Evolutionary conservation across 495 filamentous ascomycete species (phyloP).

Genomic region (Trichocladium uniseriatum): DNA sequence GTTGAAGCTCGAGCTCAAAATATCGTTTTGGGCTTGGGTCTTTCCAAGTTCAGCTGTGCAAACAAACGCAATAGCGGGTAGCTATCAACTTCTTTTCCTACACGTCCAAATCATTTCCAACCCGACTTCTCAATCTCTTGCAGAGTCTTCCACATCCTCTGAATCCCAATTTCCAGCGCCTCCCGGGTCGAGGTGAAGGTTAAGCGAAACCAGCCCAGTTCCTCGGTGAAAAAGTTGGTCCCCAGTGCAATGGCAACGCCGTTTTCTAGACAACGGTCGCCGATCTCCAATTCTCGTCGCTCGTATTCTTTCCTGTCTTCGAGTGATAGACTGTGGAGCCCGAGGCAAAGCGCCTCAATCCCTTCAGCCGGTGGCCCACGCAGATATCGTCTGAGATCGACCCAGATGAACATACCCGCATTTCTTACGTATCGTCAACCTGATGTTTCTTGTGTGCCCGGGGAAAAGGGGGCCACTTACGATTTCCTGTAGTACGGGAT

Average conservation of each 20-base stretch:
- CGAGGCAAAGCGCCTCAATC: not conserved
- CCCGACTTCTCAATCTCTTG: slow-evolving; percentile 3
- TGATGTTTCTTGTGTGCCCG: too few species aligned
- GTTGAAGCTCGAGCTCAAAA: not conserved
- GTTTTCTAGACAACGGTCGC: slow-evolving; percentile 28
- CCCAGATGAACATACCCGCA: slow-evolving; percentile 13
- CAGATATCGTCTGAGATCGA: slow-evolving; percentile 8
- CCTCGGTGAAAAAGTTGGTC: slow-evolving; percentile 34
- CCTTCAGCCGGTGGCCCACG: not conserved
- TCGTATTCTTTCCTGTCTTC: slow-evolving; percentile 1
- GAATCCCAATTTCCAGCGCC: slow-evolving; percentile 31
- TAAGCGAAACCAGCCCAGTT: slow-evolving; percentile 45
- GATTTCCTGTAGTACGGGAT: slow-evolving; percentile 24
- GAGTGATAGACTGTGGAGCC: not conserved
- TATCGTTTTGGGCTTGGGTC: too few species aligned
- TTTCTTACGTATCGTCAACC: not conserved
- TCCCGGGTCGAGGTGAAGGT: slow-evolving; percentile 35
- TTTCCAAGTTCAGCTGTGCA: too few species aligned
- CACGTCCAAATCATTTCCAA: too few species aligned
- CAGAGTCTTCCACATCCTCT: slow-evolving; percentile 5
- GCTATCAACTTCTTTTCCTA: too few species aligned
- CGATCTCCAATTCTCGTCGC: slow-evolving; percentile 16
- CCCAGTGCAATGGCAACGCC: slow-evolving; percentile 40
- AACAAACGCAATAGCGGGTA: too few species aligned
- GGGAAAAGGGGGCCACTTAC: slow-evolving; percentile 1